Percentiles rank a stretch among this genome's conserved stretches.
phyloP scores from a whole-genome alignment of 495 filamentous ascomycete genomes.

The Xylaria palmicola region DNA sequence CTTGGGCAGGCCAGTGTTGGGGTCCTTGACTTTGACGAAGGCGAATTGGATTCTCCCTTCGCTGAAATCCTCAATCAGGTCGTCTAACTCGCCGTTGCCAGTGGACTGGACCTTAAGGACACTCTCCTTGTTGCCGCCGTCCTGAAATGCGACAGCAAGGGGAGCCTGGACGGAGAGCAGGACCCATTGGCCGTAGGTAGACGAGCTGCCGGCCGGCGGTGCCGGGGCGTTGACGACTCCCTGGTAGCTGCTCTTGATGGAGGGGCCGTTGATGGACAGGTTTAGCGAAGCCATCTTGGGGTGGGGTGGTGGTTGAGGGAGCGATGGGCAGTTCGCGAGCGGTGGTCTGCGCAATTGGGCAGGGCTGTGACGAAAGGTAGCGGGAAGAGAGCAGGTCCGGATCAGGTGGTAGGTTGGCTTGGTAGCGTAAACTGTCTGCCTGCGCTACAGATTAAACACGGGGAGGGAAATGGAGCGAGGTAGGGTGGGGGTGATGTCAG shows the following conservation, averaged over 20 bases:
- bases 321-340: neutral
- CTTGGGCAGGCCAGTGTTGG: conserved; percentile 88
- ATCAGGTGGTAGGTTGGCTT: neutral
- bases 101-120: conserved; percentile 89
- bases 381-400: neutral
- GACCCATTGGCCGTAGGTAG: conserved; percentile 72
- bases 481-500: conserved; percentile 32
- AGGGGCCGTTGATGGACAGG: conserved; percentile 82
- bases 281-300: conserved; percentile 85
- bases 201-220: conserved; percentile 56
- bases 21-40: conserved; percentile 93
- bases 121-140: conserved; percentile 82
- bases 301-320: neutral
- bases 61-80: conserved; percentile 96
- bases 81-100: conserved; percentile 90
- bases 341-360: neutral
- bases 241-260: conserved; percentile 90
- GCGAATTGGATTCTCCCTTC: conserved; percentile 96
- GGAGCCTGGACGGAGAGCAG: conserved; percentile 89
- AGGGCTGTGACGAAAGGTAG: conserved; percentile 6
- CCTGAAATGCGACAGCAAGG: conserved; percentile 87
- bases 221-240: conserved; percentile 73
- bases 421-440: neutral
- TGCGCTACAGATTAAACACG: neutral
- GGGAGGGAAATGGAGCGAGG: neutral